Percentiles rank a stretch among this genome's conserved stretches.
phyloP scores from a whole-genome alignment of 2,329 filamentous ascomycete species.

The Fusarium sp. region DNA sequence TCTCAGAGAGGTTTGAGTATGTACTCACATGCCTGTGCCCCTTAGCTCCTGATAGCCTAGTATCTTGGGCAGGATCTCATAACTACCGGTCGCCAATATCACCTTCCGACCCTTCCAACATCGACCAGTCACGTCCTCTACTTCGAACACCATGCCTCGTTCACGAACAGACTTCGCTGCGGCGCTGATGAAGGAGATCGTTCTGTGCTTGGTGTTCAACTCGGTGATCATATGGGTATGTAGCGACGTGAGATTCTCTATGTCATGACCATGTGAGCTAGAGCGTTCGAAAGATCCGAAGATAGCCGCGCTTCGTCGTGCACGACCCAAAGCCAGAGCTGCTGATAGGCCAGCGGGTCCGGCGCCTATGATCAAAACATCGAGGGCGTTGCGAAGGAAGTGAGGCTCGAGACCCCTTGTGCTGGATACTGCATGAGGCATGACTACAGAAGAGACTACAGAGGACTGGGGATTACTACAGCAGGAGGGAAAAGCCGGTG shows the following conservation, averaged over 20 bases:
- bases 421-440: background rate
- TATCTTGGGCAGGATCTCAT: background rate
- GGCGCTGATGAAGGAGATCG: background rate
- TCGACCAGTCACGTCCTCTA: background rate
- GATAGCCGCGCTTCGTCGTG: background rate
- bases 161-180: background rate
- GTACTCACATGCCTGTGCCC: background rate
- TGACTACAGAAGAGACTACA: fast-evolving
- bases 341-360: background rate
- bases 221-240: background rate
- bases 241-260: fast-evolving
- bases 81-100: background rate
- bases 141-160: background rate
- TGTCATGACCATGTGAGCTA: fast-evolving
- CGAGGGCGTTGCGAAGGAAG: conserved; percentile 13
- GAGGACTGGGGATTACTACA: background rate
- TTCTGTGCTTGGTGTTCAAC: background rate
- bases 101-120: conserved; percentile 10
- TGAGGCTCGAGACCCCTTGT: background rate
- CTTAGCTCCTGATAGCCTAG: background rate
- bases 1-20: fast-evolving
- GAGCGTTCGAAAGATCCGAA: background rate
- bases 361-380: conserved; percentile 4
- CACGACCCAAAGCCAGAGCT: background rate
- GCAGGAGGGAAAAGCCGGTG: background rate